Evolutionary conservation across 2,329 filamentous ascomycete species (phyloP).

Genomic region (Gaeumannomyces tritici): DNA sequence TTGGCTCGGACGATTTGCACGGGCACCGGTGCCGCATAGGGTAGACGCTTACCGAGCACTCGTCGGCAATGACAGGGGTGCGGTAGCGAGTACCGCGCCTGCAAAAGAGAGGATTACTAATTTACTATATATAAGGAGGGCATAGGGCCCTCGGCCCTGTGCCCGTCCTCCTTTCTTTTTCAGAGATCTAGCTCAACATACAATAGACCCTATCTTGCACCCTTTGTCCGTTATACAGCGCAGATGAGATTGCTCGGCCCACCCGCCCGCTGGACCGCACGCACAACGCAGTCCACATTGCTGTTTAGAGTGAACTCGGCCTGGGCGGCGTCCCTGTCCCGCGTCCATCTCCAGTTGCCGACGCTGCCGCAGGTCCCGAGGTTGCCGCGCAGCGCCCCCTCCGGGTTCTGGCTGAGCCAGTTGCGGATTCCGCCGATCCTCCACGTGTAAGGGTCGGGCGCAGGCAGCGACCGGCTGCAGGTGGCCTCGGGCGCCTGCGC

Average conservation of each 20-base stretch:
- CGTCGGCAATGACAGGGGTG: too few relatives aligned
- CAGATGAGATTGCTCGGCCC: neutral
- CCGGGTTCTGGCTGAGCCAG: neutral
- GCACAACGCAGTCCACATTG: neutral
- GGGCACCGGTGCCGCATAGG: too few relatives aligned
- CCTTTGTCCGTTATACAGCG: too few relatives aligned
- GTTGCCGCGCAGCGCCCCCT: neutral
- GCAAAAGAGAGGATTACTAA: too few relatives aligned
- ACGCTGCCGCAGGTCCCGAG: neutral
- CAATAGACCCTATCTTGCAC: too few relatives aligned
- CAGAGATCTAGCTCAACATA: too few relatives aligned
- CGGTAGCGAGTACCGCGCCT: too few relatives aligned
- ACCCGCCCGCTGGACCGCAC: neutral
- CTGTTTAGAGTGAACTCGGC: neutral
- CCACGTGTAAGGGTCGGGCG: neutral
- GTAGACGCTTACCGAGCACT: too few relatives aligned
- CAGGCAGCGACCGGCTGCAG: neutral
- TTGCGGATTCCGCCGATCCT: neutral
- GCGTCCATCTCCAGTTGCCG: neutral
- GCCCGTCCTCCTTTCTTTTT: too few relatives aligned
- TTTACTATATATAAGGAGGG: too few relatives aligned
- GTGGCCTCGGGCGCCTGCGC: neutral
- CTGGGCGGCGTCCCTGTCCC: neutral
- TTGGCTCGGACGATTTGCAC: too few relatives aligned
- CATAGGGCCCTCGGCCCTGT: too few relatives aligned